phyloP scores from a whole-genome alignment of 1,284 basidiomycete genomes.

The Sparassis latifolia region DNA sequence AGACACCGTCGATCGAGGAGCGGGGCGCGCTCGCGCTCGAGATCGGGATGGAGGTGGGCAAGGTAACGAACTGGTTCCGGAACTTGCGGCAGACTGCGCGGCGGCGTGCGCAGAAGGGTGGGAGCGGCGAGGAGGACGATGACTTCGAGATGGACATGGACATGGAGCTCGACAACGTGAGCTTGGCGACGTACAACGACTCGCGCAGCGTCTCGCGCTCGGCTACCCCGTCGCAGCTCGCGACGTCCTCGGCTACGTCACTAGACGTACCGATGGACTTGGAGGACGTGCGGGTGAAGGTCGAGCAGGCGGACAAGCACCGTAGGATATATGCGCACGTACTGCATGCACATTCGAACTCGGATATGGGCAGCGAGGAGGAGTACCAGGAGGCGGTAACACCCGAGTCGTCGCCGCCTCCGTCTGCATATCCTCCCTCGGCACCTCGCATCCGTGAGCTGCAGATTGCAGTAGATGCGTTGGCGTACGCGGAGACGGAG shows the following conservation, averaged over 20 bases:
- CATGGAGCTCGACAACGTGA: conserved; percentile 14
- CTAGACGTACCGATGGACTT: neutral
- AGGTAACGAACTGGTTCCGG: conserved; percentile 83
- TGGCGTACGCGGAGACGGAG: conserved; percentile 25
- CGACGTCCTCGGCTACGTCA: conserved; percentile 30
- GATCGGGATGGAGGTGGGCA: conserved; percentile 73
- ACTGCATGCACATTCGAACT: conserved; percentile 27
- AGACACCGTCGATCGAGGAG: conserved; percentile 76
- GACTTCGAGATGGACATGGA: conserved; percentile 25
- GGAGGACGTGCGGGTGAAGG: conserved; percentile 37
- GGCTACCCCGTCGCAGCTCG: conserved; percentile 15
- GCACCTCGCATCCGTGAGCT: conserved; percentile 9
- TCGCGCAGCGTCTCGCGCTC: conserved; percentile 20
- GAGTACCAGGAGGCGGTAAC: conserved; percentile 68
- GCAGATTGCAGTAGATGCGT: conserved; percentile 16
- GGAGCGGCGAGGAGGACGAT: conserved; percentile 34
- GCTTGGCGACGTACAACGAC: conserved; percentile 16
- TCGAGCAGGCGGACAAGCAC: conserved; percentile 8
- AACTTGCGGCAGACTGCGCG: conserved; percentile 71
- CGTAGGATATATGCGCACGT: conserved; percentile 18
- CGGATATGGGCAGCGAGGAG: conserved; percentile 50
- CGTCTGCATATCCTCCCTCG: conserved; percentile 15
- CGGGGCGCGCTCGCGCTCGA: conserved; percentile 63
- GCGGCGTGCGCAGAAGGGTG: conserved; percentile 37
- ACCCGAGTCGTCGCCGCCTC: conserved; percentile 48